These are phyloP conservation scores for Aspergillus oerlinghausenensis DNA, from an alignment of 2,329 filamentous ascomycete genomes.

Conservation along the genomic window DNA sequence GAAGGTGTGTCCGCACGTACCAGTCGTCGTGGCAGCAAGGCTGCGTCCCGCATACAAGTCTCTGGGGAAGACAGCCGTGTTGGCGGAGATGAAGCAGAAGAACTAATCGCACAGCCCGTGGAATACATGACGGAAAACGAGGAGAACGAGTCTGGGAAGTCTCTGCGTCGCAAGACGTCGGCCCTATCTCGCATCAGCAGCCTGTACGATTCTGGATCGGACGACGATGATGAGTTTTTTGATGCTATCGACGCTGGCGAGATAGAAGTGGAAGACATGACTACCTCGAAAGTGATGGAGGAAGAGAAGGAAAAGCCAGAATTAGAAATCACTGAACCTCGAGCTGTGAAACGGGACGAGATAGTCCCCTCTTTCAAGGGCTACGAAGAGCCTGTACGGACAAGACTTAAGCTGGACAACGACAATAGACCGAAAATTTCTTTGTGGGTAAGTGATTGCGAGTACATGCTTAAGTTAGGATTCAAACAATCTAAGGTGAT, in stretches of 20 bases:
- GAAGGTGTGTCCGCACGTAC: conserved; percentile 49
- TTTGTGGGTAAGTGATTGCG: conserved; percentile 69
- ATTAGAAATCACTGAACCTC: conserved; percentile 36
- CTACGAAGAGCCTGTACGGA: conserved; percentile 83
- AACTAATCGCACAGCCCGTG: conserved; percentile 7
- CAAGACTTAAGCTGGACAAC: conserved; percentile 78
- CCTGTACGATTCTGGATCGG: conserved; percentile 69
- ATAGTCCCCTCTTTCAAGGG: conserved; percentile 77
- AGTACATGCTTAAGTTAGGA: neutral
- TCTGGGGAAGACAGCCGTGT: conserved; percentile 30
- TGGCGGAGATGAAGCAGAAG: conserved; percentile 33
- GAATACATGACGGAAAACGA: conserved; percentile 8
- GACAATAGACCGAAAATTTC: conserved; percentile 92
- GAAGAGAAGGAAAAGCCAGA: conserved; percentile 46
- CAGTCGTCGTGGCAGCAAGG: conserved; percentile 34
- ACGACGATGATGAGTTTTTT: conserved; percentile 85
- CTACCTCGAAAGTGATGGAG: conserved; percentile 42
- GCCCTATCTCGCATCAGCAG: conserved; percentile 66
- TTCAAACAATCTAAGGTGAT: neutral
- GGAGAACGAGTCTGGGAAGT: conserved; percentile 4
- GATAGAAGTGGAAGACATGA: conserved; percentile 65
- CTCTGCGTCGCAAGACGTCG: conserved; percentile 57
- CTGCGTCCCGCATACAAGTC: conserved; percentile 27
- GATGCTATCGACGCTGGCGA: conserved; percentile 93
- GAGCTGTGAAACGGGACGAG: conserved; percentile 52